phyloP scores from a whole-genome alignment of 73 alveolate species.

The Effrenium voratum region DNA sequence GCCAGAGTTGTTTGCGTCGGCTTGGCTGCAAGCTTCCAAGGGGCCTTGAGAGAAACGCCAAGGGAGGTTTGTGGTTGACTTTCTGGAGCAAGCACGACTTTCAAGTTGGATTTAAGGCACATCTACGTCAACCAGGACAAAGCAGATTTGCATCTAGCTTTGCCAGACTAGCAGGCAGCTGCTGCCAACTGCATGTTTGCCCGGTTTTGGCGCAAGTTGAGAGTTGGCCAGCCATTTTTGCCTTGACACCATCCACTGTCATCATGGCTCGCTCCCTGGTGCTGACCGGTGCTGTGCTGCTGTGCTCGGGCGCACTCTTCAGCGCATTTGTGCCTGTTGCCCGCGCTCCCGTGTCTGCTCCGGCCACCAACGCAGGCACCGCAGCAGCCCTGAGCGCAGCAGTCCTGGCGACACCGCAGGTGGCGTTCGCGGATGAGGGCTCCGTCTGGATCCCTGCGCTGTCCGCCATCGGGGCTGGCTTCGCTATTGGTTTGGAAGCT shows the following conservation, averaged over 20 bases:
- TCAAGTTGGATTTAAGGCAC: slow-evolving; percentile 16
- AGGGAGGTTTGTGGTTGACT: too few species aligned
- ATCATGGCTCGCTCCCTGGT: slow-evolving; percentile 63
- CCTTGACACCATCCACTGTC: background rate
- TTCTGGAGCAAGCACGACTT: too few species aligned
- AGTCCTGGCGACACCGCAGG: slow-evolving; percentile 40
- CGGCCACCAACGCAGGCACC: slow-evolving; percentile 25
- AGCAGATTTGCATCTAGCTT: too few species aligned
- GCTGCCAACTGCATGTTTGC: too few species aligned
- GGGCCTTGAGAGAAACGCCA: background rate
- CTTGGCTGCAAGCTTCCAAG: background rate
- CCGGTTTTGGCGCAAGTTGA: background rate
- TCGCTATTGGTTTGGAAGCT: slow-evolving; percentile 69
- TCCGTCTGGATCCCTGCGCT: slow-evolving; percentile 69
- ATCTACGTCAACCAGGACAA: slow-evolving; percentile 79
- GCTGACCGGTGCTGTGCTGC: slow-evolving; percentile 74
- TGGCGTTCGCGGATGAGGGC: slow-evolving; percentile 65
- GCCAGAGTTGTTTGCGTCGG: background rate
- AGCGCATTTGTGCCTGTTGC: slow-evolving; percentile 47
- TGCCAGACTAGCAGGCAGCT: too few species aligned
- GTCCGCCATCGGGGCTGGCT: slow-evolving; percentile 79
- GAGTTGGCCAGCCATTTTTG: background rate
- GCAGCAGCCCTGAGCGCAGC: slow-evolving; percentile 76
- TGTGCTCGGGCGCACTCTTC: slow-evolving; percentile 48
- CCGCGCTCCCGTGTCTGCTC: slow-evolving; percentile 43